Evolutionary conservation across 2,329 filamentous ascomycete species (phyloP).

Genomic region (Trichophyton schoenleinii): DNA sequence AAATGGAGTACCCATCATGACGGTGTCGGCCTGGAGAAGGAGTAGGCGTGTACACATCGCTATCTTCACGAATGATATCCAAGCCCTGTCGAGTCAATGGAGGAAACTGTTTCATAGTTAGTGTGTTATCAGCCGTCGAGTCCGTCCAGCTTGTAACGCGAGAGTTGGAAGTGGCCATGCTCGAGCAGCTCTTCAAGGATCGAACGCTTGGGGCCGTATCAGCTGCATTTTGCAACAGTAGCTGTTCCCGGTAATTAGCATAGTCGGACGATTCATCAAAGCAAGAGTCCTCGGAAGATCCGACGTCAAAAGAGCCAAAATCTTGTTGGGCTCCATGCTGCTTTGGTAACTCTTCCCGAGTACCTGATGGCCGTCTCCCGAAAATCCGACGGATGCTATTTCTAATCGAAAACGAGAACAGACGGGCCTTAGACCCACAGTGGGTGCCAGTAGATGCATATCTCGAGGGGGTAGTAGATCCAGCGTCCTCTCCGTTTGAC

Average conservation of each 20-base stretch:
- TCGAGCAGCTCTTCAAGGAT: slow-evolving; percentile 22
- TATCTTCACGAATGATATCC: slow-evolving; percentile 34
- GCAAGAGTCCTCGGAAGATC: background rate
- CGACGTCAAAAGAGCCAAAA: background rate
- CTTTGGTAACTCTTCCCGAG: background rate
- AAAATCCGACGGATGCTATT: slow-evolving; percentile 31
- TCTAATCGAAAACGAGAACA: slow-evolving; percentile 32
- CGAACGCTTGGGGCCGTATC: slow-evolving; percentile 15
- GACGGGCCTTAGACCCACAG: slow-evolving; percentile 21
- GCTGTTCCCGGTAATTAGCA: background rate
- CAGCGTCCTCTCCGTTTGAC: background rate
- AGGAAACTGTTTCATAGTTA: slow-evolving; percentile 22
- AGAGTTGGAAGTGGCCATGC: slow-evolving; percentile 26
- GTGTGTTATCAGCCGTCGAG: slow-evolving; percentile 33
- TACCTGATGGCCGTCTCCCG: slow-evolving; percentile 20
- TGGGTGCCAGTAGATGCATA: slow-evolving; percentile 11
- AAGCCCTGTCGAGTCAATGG: slow-evolving; percentile 26
- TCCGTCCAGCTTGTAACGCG: slow-evolving; percentile 40
- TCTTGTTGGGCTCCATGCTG: background rate
- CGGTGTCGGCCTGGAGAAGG: slow-evolving; percentile 17
- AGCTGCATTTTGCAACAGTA: background rate
- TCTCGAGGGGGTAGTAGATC: background rate
- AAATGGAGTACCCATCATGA: slow-evolving; percentile 19
- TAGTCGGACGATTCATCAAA: background rate
- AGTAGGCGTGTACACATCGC: slow-evolving; percentile 18